A percentile compares a stretch with the other conserved stretches of the same genome.
phyloP scores from a whole-genome alignment of 345 rosid genomes.

The Melaleuca alternifolia region DNA sequence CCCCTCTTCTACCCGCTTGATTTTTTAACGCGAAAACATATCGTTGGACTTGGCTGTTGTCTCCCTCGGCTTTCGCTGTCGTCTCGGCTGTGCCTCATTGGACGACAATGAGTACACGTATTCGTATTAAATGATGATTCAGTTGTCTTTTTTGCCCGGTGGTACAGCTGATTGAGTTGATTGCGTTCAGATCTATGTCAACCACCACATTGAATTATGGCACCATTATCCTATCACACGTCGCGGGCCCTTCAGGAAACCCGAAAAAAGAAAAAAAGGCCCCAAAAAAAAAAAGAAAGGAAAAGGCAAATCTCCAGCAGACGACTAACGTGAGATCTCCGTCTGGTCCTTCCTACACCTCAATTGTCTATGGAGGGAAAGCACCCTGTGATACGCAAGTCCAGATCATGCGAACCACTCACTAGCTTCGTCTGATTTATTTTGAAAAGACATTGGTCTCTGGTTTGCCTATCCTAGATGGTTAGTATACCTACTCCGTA shows the following conservation, averaged over 20 bases:
- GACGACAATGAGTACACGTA: background rate
- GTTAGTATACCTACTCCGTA: background rate
- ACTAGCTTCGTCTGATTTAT: background rate
- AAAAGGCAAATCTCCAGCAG: background rate
- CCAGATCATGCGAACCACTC: background rate
- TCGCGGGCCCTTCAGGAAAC: background rate
- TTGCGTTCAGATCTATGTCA: background rate
- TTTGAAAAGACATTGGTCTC: background rate
- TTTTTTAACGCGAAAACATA: background rate
- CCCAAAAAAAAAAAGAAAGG: too few species aligned
- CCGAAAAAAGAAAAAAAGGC: too few species aligned
- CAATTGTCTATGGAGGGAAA: background rate
- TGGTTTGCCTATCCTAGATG: background rate
- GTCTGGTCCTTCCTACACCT: background rate
- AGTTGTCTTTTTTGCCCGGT: background rate
- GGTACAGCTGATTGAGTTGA: background rate
- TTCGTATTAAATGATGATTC: background rate
- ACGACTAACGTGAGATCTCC: background rate
- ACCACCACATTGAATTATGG: background rate
- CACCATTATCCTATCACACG: background rate
- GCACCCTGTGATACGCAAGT: background rate
- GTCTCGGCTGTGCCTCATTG: background rate
- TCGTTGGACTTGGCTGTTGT: too few species aligned
- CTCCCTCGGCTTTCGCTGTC: background rate
- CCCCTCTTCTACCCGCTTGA: background rate